Percentiles rank a stretch among this genome's conserved stretches.
phyloP scores from a whole-genome alignment of 306 rosid species.

The Spatholobus suberectus region DNA sequence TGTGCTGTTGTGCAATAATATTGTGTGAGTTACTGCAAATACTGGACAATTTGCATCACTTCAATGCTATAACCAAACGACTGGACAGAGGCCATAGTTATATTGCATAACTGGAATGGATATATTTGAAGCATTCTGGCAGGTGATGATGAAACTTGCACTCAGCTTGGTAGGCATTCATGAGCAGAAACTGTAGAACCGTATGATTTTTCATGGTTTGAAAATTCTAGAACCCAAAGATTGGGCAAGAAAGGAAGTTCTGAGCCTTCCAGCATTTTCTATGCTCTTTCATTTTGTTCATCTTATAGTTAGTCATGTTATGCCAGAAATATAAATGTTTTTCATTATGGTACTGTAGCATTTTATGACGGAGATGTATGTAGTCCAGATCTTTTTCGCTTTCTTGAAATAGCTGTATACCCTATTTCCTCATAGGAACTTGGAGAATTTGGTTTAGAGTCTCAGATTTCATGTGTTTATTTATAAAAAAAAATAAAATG shows the following conservation, averaged over 20 bases:
- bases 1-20: constrained; percentile 26
- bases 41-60: constrained; percentile 18
- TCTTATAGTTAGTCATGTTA: neutral
- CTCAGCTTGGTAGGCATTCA: neutral
- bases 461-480: neutral
- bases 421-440: neutral
- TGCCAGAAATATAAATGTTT: neutral
- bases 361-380: constrained; percentile 16
- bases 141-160: constrained; percentile 16
- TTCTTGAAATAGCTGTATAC: neutral
- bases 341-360: neutral
- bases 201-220: neutral
- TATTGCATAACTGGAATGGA: neutral
- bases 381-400: neutral
- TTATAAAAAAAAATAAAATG: neutral
- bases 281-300: neutral
- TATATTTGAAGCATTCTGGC: constrained; percentile 29
- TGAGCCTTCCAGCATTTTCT: constrained; percentile 6
- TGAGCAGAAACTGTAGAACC: constrained; percentile 20
- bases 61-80: constrained; percentile 22
- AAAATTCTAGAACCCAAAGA: constrained; percentile 18
- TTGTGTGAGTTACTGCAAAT: constrained; percentile 9
- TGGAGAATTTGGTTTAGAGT: constrained; percentile 15
- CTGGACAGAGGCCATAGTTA: constrained; percentile 5
- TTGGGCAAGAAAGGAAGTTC: neutral